Base-by-base conservation (phyloP, 257 asterid species). In the Plantago ovata region DNA sequence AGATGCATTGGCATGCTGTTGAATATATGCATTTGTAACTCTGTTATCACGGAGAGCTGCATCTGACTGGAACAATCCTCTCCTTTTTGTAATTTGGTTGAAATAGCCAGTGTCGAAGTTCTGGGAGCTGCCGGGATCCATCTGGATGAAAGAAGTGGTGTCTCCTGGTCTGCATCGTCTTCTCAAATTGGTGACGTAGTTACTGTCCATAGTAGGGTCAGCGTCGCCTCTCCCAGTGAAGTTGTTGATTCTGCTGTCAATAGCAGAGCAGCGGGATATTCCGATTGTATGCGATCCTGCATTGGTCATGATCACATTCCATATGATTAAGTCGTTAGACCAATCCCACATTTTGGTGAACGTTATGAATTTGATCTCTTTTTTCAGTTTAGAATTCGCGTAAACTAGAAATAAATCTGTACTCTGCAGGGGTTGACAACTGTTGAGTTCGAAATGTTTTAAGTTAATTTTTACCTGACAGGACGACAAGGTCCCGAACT, bases 241-340 rank as follows among this genome's bases (percentile, higher is more conserved):
- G 71, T 81, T 84, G 79, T 84, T 79, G 6, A 84, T 44, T 9
- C 89, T 78, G 75, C 1, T 56, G 23, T 78, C 0, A 87, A 84
- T 76, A 70, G 69, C 13, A 2, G 63, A 16, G 77, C 94, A 84
- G 42, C 72, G 79, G 10, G 89, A 69, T 0, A 61, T 65, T 24
- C 94, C 94, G 18, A 84, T 75, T 9, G 84, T 82, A 67, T 81
- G 89, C 24, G 77, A 67, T 43, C 88, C 87, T 81, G 56, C n/a
- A 19, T 48, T 18, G 18, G 41, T 20, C 4, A 13, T 21, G 15
- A 16, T 7, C n/a, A n/a, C n/a, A n/a, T n/a, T n/a, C n/a, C n/a
- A n/a, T n/a, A n/a, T n/a, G n/a, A n/a, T n/a, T n/a, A n/a, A n/a
- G n/a, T n/a, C n/a, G n/a, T n/a, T n/a, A n/a, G n/a, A n/a, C n/a